These are phyloP conservation scores for Pisolithus sp. DNA, from an alignment of 768 basidiomycete genomes.

Conservation along the genomic window DNA sequence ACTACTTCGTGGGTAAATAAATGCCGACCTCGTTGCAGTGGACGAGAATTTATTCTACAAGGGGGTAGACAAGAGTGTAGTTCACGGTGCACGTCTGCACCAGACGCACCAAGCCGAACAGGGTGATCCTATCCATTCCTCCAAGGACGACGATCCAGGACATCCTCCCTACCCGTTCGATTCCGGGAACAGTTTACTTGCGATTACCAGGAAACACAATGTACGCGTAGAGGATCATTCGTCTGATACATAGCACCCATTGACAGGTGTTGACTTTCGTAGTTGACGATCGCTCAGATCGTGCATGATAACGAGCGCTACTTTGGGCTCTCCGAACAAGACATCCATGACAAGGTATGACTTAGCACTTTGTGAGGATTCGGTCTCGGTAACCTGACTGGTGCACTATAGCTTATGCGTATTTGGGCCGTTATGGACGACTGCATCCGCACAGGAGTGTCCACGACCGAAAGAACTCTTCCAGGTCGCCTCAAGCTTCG, in stretches of 20 bases:
- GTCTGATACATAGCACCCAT: neutral
- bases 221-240: slow-evolving; percentile 37
- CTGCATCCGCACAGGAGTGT: slow-evolving; percentile 83
- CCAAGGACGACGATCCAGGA: slow-evolving; percentile 26
- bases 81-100: slow-evolving; percentile 74
- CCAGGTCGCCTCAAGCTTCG: slow-evolving; percentile 80
- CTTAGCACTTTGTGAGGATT: neutral
- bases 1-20: neutral
- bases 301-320: slow-evolving; percentile 88
- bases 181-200: slow-evolving; percentile 67
- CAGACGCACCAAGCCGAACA: slow-evolving; percentile 46
- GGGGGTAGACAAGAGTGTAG: slow-evolving; percentile 74
- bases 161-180: slow-evolving; percentile 81
- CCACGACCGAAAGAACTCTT: slow-evolving; percentile 68
- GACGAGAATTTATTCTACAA: slow-evolving; percentile 96
- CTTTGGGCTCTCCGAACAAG: slow-evolving; percentile 70
- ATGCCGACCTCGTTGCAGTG: slow-evolving; percentile 34
- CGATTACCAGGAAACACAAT: slow-evolving; percentile 74
- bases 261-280: neutral
- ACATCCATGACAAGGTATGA: slow-evolving; percentile 65
- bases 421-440: slow-evolving; percentile 94
- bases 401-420: slow-evolving; percentile 44
- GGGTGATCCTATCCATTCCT: slow-evolving; percentile 6
- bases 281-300: slow-evolving; percentile 93
- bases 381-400: neutral